Conservation (phyloP, 208 protist species). For the Borovskyia barvae region DNA sequence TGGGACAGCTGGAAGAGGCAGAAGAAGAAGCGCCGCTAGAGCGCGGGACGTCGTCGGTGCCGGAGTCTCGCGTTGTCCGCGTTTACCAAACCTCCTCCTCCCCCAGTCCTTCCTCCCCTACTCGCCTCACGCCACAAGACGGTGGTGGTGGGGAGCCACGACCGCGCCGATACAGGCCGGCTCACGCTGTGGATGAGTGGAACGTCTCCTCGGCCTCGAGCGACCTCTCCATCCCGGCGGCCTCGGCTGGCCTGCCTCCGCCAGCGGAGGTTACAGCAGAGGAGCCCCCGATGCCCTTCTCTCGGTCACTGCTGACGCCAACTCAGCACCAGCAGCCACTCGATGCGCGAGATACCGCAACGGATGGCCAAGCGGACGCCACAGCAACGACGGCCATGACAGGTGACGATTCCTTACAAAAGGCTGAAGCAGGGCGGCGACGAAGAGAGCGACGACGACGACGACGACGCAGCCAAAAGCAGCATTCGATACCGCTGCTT, state of each 20-base stretch:
- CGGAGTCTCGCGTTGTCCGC: constrained; percentile 18
- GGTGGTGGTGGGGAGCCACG: no score
- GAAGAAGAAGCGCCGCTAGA: neutral
- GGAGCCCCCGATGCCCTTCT: no score
- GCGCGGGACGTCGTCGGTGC: constrained; percentile 1
- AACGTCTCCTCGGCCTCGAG: constrained; percentile 16
- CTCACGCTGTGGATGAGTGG: constrained; percentile 19
- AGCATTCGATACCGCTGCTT: constrained; percentile 47
- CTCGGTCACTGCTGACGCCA: no score
- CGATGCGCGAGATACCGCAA: no score
- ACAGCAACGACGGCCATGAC: neutral
- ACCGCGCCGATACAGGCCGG: no score
- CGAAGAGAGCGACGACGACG: constrained; percentile 12
- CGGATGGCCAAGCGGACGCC: neutral
- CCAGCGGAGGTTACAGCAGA: no score
- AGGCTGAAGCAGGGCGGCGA: neutral
- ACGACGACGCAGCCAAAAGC: constrained; percentile 16
- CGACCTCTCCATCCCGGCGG: neutral
- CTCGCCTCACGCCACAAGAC: no score
- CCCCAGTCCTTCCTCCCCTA: no score
- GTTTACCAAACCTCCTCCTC: constrained; percentile 26
- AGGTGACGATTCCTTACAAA: no score
- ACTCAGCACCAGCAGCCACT: no score
- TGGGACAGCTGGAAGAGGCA: neutral
- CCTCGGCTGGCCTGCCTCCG: no score